Conservation (phyloP, 192 early-diverging fungal species). For the Dimargaris verticillata region DNA sequence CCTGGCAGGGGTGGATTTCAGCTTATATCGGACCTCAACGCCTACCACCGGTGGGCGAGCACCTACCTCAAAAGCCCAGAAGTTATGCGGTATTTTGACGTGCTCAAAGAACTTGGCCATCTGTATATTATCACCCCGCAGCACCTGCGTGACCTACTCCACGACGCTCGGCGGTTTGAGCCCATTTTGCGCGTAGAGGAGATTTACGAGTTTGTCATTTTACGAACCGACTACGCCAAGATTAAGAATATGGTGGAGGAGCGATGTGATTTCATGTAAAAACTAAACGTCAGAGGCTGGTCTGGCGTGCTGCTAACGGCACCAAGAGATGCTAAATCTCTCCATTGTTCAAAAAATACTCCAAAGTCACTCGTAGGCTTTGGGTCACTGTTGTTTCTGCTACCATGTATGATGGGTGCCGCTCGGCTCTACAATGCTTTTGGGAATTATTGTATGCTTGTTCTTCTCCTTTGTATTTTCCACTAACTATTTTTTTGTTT, state of each 20-base stretch:
- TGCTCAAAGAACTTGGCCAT: slow-evolving; percentile 29
- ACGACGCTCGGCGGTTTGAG: slow-evolving; percentile 28
- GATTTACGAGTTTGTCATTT: slow-evolving; percentile 29
- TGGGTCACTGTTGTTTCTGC: no score
- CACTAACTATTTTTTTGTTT: no score
- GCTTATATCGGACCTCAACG: slow-evolving; percentile 46
- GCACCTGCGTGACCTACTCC: slow-evolving; percentile 23
- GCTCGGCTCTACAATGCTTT: no score
- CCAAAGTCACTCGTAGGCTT: no score
- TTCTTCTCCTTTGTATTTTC: no score
- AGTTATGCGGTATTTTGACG: slow-evolving; percentile 22
- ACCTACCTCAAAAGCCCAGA: slow-evolving; percentile 18
- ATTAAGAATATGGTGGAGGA: slow-evolving; percentile 28
- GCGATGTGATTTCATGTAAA: slow-evolving; percentile 31
- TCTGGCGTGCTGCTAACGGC: no score
- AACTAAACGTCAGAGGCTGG: not conserved
- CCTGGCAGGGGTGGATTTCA: slow-evolving; percentile 76
- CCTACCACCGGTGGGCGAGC: slow-evolving; percentile 27
- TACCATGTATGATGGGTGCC: no score
- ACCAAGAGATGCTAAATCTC: no score
- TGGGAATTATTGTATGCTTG: no score
- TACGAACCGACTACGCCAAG: slow-evolving; percentile 26
- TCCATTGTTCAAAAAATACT: no score
- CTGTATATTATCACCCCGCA: slow-evolving; percentile 29
- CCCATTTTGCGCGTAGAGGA: slow-evolving; percentile 30